Evolutionary conservation across 192 early-diverging fungal species (phyloP).

Genomic region (Backusella morwellensis): DNA sequence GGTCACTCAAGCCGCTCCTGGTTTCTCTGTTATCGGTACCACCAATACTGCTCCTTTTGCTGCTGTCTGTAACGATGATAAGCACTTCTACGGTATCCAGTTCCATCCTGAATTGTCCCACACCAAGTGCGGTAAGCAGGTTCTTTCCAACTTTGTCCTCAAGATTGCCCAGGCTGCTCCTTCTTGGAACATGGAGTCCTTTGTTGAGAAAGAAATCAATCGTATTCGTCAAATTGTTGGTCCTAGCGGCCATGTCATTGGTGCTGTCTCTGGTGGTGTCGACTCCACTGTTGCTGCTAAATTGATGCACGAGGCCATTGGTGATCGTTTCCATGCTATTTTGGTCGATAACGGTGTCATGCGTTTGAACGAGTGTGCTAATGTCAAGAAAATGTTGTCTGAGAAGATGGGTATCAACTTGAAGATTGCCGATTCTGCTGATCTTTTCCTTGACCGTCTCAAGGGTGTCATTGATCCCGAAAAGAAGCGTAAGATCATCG

Average conservation of each 20-base stretch:
- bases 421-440: constrained; percentile 85
- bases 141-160: constrained; percentile 94
- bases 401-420: constrained; percentile 96
- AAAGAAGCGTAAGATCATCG: constrained; percentile 98
- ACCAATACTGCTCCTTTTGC: constrained; percentile 89
- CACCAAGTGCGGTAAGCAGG: constrained; percentile 75
- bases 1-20: constrained; percentile 72
- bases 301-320: constrained; percentile 96
- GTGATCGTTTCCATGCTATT: constrained; percentile 97
- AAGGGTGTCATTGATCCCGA: constrained; percentile 95
- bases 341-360: constrained; percentile 99
- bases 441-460: constrained; percentile 81
- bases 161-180: constrained; percentile 80
- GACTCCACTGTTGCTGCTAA: constrained; percentile 96
- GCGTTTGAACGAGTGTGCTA: constrained; percentile 93
- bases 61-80: constrained; percentile 79
- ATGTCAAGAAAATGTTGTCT: constrained; percentile 79
- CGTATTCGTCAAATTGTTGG: constrained; percentile 92
- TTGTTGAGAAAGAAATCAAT: constrained; percentile 97
- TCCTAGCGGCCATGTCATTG: constrained; percentile 88
- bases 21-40: constrained; percentile 83
- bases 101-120: constrained; percentile 99
- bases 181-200: constrained; percentile 97
- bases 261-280: constrained; percentile 96
- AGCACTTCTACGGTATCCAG: constrained; percentile 90